Percentiles rank a stretch among this genome's conserved stretches.
Evolutionary conservation across 1,284 basidiomycete genomes (phyloP).

Genomic region (Cryptococcus sp.): DNA sequence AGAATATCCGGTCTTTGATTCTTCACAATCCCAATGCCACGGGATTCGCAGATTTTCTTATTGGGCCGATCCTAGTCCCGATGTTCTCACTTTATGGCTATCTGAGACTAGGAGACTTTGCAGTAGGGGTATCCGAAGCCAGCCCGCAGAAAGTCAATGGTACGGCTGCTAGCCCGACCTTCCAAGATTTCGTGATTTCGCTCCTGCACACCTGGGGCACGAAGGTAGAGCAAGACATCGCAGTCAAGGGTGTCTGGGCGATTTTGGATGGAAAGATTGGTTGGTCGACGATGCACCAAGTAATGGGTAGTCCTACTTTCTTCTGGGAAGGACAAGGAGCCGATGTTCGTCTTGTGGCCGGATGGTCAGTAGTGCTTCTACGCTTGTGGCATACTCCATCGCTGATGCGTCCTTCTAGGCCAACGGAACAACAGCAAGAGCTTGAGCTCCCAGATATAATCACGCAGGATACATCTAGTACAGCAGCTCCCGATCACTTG

Average conservation of each 20-base stretch:
- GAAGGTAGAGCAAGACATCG: conserved; percentile 61
- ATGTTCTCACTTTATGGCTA: conserved; percentile 67
- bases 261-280: conserved; percentile 61
- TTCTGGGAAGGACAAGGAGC: conserved; percentile 31
- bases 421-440: too few species aligned
- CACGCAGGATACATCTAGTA: too few species aligned
- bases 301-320: conserved; percentile 24
- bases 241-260: conserved; percentile 62
- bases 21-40: conserved; percentile 75
- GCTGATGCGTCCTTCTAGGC: background rate
- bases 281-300: conserved; percentile 28
- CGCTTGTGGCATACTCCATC: background rate
- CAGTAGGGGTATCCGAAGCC: background rate
- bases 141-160: background rate
- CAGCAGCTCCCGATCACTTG: too few species aligned
- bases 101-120: conserved; percentile 43
- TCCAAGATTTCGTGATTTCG: conserved; percentile 62
- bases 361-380: conserved; percentile 50
- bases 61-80: conserved; percentile 67
- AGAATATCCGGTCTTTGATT: conserved; percentile 19
- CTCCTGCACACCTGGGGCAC: conserved; percentile 73
- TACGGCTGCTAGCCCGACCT: conserved; percentile 19
- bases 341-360: conserved; percentile 22
- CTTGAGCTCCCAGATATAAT: too few species aligned
- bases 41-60: conserved; percentile 61